A percentile compares a stretch with the other conserved stretches of the same genome.
Conservation (phyloP, 768 basidiomycete genomes). For the Podaxis sp. region DNA sequence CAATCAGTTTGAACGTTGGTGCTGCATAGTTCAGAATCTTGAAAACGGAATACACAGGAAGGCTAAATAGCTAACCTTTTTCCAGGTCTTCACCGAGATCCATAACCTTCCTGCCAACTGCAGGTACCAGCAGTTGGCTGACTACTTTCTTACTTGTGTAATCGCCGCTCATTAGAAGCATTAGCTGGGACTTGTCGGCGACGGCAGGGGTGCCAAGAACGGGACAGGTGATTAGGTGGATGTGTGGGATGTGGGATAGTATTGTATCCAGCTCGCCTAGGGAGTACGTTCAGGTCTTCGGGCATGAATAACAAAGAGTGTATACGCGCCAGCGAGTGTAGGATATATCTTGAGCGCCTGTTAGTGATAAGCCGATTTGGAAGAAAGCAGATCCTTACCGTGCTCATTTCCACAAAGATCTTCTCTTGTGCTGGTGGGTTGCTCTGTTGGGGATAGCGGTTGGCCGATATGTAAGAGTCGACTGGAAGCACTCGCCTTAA, state of each 20-base stretch:
- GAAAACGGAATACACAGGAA: not conserved
- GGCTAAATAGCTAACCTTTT: conserved; percentile 48
- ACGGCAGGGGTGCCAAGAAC: conserved; percentile 73
- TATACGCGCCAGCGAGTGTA: conserved; percentile 40
- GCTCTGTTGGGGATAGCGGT: conserved; percentile 29
- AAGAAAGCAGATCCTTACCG: conserved; percentile 45
- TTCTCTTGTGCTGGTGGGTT: conserved; percentile 50
- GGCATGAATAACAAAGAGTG: not conserved
- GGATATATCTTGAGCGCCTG: conserved; percentile 51
- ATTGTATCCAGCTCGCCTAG: conserved; percentile 62
- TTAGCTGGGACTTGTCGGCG: conserved; percentile 63
- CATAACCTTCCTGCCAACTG: conserved; percentile 71
- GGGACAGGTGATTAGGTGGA: conserved; percentile 71
- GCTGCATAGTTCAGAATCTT: conserved; percentile 35
- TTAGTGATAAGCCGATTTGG: not conserved
- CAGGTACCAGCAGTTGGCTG: conserved; percentile 75
- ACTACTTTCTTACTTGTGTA: conserved; percentile 80
- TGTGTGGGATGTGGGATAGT: conserved; percentile 55
- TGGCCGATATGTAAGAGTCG: not conserved
- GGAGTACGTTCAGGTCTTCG: not conserved
- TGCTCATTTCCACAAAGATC: conserved; percentile 86
- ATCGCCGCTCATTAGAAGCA: conserved; percentile 81
- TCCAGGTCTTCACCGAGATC: conserved; percentile 88
- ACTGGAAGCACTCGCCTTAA: conserved; percentile 43
- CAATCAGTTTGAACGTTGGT: conserved; percentile 74